Base-by-base conservation (phyloP, 2,329 filamentous ascomycete species). In the Fusarium nygamai region DNA sequence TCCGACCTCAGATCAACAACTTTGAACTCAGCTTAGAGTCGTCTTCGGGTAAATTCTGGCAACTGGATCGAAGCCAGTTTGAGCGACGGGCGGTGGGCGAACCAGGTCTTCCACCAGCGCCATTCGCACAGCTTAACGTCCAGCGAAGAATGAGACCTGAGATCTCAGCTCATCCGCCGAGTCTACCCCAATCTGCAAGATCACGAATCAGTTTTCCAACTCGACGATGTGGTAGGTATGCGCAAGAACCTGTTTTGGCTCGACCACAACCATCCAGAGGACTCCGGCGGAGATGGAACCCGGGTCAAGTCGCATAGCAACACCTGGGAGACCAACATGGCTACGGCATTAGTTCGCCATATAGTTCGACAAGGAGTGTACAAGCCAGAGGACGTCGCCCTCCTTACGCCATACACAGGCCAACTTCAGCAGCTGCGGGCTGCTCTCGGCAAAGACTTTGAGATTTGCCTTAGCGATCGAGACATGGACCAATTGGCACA, bases 111-210 rank as follows among this genome's bases (percentile, higher is more conserved):
- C 36, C 73, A 1, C 48, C 73, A 4, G 17, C 9, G 1, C 36
- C 36, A 9, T 9, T 83, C 12, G 80, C 79, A 11, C 78, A 79
- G 6, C 82, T 93, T 6, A 83, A 90, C 17, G 87, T 86, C 0
- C 92, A 94, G 77, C 83, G 91, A 19, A 86, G 92, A 17, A 94
- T 94, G 91, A 86, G 88, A 59, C 92, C 92, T 0, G 84, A 84
- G 0, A 91, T 94, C 16, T 86, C 92, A 80, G 4, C 85, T 94
- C 0, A 83, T 94, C 33, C 5, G 33, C 0, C 2, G 5, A 7
- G 14, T 34, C 2, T 34, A 34, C 14, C 33, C 33, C 6, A 16
- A 34, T 6, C 33, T 34, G 2, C 13, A 34, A 34, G 33, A 34
- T 34, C 33, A 34, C 13, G 31, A 33, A 33, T 33, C 31, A 33